These are phyloP conservation scores for Talaromyces sp. DNA, from an alignment of 2,329 filamentous ascomycete species.

Conservation along the genomic window DNA sequence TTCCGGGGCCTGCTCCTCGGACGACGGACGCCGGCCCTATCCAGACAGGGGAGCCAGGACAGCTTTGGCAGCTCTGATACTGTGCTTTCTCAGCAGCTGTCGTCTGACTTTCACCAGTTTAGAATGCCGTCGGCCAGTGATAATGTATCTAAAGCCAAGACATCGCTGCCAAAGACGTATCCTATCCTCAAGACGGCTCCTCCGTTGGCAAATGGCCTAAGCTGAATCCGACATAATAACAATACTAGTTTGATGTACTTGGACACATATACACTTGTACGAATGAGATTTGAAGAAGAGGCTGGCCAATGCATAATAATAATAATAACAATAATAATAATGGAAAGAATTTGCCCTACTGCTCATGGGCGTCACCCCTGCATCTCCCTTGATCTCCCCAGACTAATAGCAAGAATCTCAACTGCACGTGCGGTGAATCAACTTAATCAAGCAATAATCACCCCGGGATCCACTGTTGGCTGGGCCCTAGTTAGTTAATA, in stretches of 20 bases:
- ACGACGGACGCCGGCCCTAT: constrained; percentile 30
- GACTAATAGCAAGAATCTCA: not conserved
- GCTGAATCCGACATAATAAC: not conserved
- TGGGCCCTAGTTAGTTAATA: not conserved
- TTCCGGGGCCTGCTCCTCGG: constrained; percentile 42
- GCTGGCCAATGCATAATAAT: not conserved
- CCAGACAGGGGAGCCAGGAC: constrained; percentile 36
- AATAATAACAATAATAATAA: not conserved
- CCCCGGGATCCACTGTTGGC: not conserved
- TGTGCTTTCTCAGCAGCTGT: constrained; percentile 16
- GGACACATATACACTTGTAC: not conserved
- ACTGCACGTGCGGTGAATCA: not conserved
- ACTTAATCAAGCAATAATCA: not conserved
- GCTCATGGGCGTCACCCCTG: not conserved
- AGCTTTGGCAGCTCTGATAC: constrained; percentile 30
- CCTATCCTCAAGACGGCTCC: not conserved
- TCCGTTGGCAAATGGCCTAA: not conserved
- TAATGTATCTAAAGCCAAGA: not conserved
- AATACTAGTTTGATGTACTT: not conserved
- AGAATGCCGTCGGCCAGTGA: not conserved
- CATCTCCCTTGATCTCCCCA: not conserved
- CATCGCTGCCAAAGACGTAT: not conserved
- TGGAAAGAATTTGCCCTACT: not conserved
- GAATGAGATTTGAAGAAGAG: not conserved
- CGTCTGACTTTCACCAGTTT: constrained; percentile 4